These are phyloP conservation scores for Nymphaea thermarum DNA, from an alignment of 164 flowering plant species.

Conservation along the genomic window DNA sequence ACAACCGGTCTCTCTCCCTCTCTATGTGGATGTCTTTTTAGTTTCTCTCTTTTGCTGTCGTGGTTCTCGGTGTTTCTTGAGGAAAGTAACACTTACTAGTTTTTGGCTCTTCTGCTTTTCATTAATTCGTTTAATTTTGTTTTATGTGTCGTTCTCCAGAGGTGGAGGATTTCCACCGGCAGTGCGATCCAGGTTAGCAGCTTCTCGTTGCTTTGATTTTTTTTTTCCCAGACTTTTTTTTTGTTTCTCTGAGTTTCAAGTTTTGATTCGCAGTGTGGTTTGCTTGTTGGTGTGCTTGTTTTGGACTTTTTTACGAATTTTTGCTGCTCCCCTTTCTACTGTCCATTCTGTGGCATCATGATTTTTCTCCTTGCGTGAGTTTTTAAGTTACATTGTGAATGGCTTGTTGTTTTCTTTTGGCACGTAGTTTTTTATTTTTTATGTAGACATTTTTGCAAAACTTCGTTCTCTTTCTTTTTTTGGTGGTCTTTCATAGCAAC, in stretches of 20 bases:
- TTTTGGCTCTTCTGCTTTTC: not conserved
- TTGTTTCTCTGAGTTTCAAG: too few species aligned
- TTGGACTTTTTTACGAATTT: not conserved
- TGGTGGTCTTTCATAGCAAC: not conserved
- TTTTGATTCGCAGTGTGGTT: conserved; percentile 15
- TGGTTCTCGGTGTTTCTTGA: not conserved
- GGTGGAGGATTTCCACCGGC: conserved; percentile 54
- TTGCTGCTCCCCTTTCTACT: not conserved
- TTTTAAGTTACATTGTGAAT: not conserved
- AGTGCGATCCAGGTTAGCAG: conserved; percentile 48
- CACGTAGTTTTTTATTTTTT: not conserved
- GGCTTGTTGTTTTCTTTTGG: not conserved
- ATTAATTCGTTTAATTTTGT: not conserved
- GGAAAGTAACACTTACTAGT: too few species aligned
- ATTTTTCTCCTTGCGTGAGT: not conserved
- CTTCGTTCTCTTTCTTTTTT: not conserved
- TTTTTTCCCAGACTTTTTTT: too few species aligned
- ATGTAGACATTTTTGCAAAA: too few species aligned
- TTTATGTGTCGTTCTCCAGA: conserved; percentile 26
- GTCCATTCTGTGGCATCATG: not conserved
- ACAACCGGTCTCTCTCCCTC: conserved; percentile 32
- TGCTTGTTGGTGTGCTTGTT: not conserved
- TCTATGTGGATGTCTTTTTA: not conserved
- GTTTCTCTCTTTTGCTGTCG: conserved; percentile 1
- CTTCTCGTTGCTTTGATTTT: too few species aligned